phyloP scores from a whole-genome alignment of 768 basidiomycete genomes.

The Pleurotus giganteus region DNA sequence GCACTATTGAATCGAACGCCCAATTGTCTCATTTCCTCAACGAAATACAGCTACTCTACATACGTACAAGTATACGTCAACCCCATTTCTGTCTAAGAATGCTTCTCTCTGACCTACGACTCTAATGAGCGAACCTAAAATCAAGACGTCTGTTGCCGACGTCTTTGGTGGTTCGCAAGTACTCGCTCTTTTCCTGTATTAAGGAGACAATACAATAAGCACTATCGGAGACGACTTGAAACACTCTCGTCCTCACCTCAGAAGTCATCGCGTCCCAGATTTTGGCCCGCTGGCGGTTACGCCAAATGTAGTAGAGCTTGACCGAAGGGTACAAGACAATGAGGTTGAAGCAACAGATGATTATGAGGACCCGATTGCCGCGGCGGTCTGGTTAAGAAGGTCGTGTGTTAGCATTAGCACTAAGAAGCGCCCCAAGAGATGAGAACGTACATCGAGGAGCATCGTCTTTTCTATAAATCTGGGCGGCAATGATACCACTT shows the following conservation, averaged over 20 bases:
- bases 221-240: not conserved
- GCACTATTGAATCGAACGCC: too few species aligned
- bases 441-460: constrained; percentile 47
- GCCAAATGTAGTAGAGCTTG: constrained; percentile 56
- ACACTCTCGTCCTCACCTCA: constrained; percentile 29
- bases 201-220: not conserved
- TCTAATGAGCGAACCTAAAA: constrained; percentile 59
- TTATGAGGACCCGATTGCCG: constrained; percentile 57
- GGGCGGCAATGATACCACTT: constrained; percentile 40
- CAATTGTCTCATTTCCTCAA: too few species aligned
- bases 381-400: constrained; percentile 39
- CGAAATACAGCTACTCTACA: too few species aligned
- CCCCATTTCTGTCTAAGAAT: too few species aligned
- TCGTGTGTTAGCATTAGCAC: not conserved
- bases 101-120: not conserved
- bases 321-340: constrained; percentile 51
- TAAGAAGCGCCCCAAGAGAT: not conserved
- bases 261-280: constrained; percentile 58
- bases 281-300: constrained; percentile 50
- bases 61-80: too few species aligned
- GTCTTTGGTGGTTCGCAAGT: constrained; percentile 57
- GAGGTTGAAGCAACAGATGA: constrained; percentile 48
- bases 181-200: constrained; percentile 49
- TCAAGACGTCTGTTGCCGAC: constrained; percentile 61
- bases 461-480: constrained; percentile 59